Evolutionary conservation across 73 alveolate genomes (phyloP).

Genomic region (Tetrahymena malaccensis): DNA sequence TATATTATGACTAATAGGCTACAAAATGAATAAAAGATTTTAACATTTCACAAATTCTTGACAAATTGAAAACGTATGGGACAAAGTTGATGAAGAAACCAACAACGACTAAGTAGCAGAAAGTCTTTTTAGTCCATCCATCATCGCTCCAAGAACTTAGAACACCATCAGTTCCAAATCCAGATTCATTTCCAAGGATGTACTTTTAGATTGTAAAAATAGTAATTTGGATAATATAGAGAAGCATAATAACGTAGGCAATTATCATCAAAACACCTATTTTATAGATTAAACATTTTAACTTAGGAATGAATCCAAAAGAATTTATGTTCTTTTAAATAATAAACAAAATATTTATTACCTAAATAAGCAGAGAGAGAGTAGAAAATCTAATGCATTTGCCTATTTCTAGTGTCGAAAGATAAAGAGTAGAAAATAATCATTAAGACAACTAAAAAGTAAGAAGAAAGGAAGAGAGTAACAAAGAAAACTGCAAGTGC

Average conservation of each 20-base stretch:
- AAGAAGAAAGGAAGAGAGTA: background rate
- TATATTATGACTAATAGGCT: constrained; percentile 16
- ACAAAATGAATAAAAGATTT: constrained; percentile 10
- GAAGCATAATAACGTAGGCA: background rate
- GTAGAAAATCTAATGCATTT: background rate
- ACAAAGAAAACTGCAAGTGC: background rate
- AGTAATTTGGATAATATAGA: background rate
- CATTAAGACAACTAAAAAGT: background rate
- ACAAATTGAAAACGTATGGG: background rate
- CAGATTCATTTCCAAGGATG: background rate
- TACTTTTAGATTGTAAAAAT: background rate
- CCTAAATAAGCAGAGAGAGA: background rate
- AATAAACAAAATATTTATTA: background rate
- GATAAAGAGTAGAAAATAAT: background rate
- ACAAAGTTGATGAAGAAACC: background rate
- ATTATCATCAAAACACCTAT: background rate
- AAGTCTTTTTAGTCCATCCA: background rate
- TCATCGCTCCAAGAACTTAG: background rate
- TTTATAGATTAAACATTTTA: background rate
- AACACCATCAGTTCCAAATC: background rate
- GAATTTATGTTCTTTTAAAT: background rate
- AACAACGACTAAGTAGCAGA: background rate
- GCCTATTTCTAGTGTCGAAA: background rate
- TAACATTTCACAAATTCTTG: background rate
- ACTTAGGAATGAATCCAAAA: background rate